phyloP scores from a whole-genome alignment of 176 grass and related monocot genomes.

The Phoenix roebelenii region DNA sequence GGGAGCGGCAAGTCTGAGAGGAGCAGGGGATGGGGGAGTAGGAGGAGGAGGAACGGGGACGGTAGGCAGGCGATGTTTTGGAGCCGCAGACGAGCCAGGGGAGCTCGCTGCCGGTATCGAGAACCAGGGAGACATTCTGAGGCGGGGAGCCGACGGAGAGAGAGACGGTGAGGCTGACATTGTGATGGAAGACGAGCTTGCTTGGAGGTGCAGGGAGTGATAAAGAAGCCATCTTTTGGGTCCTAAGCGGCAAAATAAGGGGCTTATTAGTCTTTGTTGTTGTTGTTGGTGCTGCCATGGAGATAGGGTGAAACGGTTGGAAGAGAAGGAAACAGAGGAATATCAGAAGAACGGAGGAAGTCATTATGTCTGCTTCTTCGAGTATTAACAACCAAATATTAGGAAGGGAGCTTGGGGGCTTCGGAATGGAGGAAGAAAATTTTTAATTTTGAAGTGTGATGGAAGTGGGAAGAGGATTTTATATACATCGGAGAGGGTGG shows the following conservation, averaged over 20 bases:
- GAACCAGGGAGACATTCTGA: slow-evolving; percentile 82
- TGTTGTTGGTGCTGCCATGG: background rate
- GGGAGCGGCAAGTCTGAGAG: slow-evolving; percentile 44
- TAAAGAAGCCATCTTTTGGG: slow-evolving; percentile 39
- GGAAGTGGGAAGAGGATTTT: too few species aligned
- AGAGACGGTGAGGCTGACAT: slow-evolving; percentile 77
- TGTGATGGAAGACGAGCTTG: slow-evolving; percentile 96
- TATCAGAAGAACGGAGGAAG: background rate
- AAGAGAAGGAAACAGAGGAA: slow-evolving; percentile 10
- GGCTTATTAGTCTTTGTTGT: slow-evolving; percentile 4
- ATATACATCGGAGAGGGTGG: too few species aligned
- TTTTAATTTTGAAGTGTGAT: too few species aligned
- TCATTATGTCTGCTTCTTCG: background rate
- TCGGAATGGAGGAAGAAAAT: too few species aligned
- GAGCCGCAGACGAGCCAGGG: slow-evolving; percentile 64
- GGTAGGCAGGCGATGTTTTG: slow-evolving; percentile 21
- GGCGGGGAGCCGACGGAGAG: slow-evolving; percentile 70
- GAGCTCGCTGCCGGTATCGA: slow-evolving; percentile 97
- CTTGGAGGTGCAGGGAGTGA: slow-evolving; percentile 43
- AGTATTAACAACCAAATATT: too few species aligned
- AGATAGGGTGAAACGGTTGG: slow-evolving; percentile 10
- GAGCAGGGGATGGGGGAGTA: slow-evolving; percentile 69
- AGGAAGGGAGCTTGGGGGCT: too few species aligned
- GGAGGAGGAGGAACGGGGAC: slow-evolving; percentile 31
- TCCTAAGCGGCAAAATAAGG: slow-evolving; percentile 38